Conservation (phyloP, 2,329 filamentous ascomycete genomes). For the Venturia carpophila region DNA sequence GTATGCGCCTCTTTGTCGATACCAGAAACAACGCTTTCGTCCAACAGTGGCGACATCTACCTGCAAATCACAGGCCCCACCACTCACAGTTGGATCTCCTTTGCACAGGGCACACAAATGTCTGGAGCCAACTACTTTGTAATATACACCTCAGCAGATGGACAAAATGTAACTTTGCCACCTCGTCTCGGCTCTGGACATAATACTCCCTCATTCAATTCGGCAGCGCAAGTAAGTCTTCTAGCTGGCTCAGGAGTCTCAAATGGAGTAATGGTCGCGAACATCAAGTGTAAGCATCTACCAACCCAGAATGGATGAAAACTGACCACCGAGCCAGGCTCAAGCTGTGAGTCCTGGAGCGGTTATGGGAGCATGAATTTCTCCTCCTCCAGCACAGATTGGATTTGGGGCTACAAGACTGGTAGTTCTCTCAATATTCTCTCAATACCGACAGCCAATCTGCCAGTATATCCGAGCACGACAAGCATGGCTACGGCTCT, state of each 20-base stretch:
- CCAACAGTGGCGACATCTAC: too few species aligned
- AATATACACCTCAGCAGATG: constrained; percentile 45
- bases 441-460: constrained; percentile 39
- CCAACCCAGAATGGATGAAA: neutral
- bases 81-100: too few species aligned
- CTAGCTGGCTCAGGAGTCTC: constrained; percentile 47
- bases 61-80: too few species aligned
- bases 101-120: constrained; percentile 51
- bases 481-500: constrained; percentile 20
- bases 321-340: neutral
- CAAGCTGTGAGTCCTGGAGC: neutral
- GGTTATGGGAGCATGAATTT: constrained; percentile 45
- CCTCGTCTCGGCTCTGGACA: constrained; percentile 42
- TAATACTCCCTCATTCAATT: constrained; percentile 36
- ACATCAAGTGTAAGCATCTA: constrained; percentile 40
- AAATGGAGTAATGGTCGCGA: constrained; percentile 48
- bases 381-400: constrained; percentile 35
- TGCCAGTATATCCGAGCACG: constrained; percentile 40
- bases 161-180: constrained; percentile 52
- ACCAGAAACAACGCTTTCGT: too few species aligned
- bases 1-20: too few species aligned
- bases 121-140: constrained; percentile 51
- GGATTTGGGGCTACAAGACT: constrained; percentile 44
- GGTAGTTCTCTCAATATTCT: too few species aligned
- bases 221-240: constrained; percentile 39